phyloP scores from a whole-genome alignment of 441 rosid species.

The Brassica hybrid region DNA sequence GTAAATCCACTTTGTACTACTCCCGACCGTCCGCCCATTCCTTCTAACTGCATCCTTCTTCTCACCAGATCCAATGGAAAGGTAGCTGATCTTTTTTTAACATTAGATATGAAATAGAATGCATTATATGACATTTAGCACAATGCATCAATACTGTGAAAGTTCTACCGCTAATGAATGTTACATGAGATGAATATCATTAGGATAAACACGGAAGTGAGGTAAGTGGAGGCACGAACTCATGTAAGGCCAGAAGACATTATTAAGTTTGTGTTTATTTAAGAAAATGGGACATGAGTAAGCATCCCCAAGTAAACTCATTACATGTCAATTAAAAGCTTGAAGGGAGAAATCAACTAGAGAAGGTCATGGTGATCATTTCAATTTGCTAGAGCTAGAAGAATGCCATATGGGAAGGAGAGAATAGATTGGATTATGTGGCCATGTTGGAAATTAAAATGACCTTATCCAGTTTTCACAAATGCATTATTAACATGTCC shows the following conservation, averaged over 20 bases:
- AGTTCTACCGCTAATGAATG: slow-evolving; percentile 11
- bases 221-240: background rate
- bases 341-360: background rate
- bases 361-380: background rate
- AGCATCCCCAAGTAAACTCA: background rate
- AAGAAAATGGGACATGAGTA: background rate
- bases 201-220: background rate
- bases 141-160: background rate
- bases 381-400: background rate
- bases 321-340: background rate
- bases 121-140: background rate
- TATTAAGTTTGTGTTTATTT: background rate
- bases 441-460: background rate
- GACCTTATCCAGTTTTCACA: background rate
- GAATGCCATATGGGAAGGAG: background rate
- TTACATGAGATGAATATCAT: background rate
- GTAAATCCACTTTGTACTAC: slow-evolving; percentile 42
- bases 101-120: background rate
- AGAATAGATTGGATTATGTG: background rate
- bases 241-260: background rate
- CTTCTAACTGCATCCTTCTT: slow-evolving; percentile 88
- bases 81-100: slow-evolving; percentile 54
- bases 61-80: slow-evolving; percentile 95
- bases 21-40: slow-evolving; percentile 46
- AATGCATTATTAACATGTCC: background rate